Conservation (phyloP, 257 asterid genomes). For the Przewalskia tangutica region DNA sequence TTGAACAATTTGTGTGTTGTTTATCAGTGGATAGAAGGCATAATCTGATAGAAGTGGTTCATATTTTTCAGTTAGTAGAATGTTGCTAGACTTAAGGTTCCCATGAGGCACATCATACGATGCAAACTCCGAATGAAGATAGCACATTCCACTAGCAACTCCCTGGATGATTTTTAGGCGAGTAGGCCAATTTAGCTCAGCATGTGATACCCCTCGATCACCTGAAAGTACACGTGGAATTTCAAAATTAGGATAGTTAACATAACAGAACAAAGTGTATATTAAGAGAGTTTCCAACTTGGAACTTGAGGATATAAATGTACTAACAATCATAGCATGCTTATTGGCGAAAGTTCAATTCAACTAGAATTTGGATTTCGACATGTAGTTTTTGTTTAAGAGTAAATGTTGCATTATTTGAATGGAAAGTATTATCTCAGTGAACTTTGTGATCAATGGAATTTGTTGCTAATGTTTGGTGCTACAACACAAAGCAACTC, state of each 20-base stretch:
- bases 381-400: neutral
- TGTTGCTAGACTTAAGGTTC: slow-evolving; percentile 85
- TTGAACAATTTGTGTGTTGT: slow-evolving; percentile 43
- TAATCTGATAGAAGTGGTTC: slow-evolving; percentile 86
- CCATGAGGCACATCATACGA: slow-evolving; percentile 70
- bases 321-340: too few relatives aligned
- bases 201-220: slow-evolving; percentile 54
- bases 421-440: neutral
- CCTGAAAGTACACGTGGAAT: slow-evolving; percentile 27
- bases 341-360: too few relatives aligned
- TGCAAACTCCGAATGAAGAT: slow-evolving; percentile 63
- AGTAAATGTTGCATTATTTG: neutral
- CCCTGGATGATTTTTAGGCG: slow-evolving; percentile 76
- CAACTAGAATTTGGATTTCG: neutral
- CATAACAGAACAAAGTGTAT: neutral
- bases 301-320: too few relatives aligned
- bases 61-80: slow-evolving; percentile 36
- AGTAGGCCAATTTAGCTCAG: slow-evolving; percentile 53
- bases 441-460: too few relatives aligned
- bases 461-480: too few relatives aligned
- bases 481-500: too few relatives aligned
- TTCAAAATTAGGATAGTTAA: neutral
- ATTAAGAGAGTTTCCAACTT: neutral
- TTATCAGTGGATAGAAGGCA: slow-evolving; percentile 46
- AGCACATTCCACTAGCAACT: slow-evolving; percentile 67